Evolutionary conservation across 306 rosid species (phyloP).

Genomic region (Quercus alba): DNA sequence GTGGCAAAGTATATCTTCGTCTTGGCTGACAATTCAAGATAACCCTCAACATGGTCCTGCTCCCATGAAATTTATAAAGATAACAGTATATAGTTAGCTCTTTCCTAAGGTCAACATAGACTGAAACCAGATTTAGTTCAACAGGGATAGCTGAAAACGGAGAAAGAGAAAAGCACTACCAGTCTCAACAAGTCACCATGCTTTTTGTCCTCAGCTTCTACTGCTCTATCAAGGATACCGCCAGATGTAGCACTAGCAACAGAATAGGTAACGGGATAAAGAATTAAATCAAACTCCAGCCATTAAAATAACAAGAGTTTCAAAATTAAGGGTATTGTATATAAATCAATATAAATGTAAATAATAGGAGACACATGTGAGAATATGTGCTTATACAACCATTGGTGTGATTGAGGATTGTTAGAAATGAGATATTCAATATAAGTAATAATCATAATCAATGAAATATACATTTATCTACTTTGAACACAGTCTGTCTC

Average conservation of each 20-base stretch:
- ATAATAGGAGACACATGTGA: not conserved
- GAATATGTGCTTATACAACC: not conserved
- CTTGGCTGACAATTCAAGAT: slow-evolving; percentile 61
- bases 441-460: not conserved
- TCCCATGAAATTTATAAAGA: not conserved
- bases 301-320: not conserved
- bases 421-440: not conserved
- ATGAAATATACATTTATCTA: not conserved
- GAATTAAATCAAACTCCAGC: not conserved
- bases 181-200: slow-evolving; percentile 57
- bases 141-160: not conserved
- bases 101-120: not conserved
- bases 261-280: not conserved
- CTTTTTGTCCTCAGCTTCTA: slow-evolving; percentile 52
- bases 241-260: slow-evolving; percentile 55
- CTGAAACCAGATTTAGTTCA: not conserved
- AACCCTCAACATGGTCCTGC: slow-evolving; percentile 63
- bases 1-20: slow-evolving; percentile 51
- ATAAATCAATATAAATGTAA: not conserved
- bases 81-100: not conserved
- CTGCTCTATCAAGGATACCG: slow-evolving; percentile 58
- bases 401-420: not conserved
- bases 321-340: not conserved
- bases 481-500: not conserved
- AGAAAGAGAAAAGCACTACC: slow-evolving; percentile 28